These are phyloP conservation scores for Coemansia interrupta DNA, from an alignment of 192 early-diverging fungal genomes.

Conservation along the genomic window DNA sequence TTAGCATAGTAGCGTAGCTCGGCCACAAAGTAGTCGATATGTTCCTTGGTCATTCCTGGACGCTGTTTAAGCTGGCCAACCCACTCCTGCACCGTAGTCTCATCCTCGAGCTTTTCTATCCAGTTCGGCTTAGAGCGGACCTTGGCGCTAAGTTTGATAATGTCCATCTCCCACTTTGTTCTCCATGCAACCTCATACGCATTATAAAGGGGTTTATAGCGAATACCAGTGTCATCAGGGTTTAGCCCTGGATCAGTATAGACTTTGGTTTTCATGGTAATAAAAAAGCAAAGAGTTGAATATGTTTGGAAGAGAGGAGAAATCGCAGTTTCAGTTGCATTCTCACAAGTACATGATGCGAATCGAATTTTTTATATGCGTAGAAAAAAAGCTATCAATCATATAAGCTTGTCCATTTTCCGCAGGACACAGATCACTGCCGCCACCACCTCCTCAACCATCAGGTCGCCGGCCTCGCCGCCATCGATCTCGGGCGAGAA, in stretches of 20 bases:
- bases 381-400: conserved; percentile 8
- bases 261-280: neutral
- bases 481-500: conserved; percentile 57
- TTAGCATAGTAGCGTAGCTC: neutral
- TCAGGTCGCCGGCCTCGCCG: conserved; percentile 46
- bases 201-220: too few species aligned
- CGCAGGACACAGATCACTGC: conserved; percentile 82
- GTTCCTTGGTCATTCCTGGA: neutral
- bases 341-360: too few species aligned
- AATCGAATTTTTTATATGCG: neutral
- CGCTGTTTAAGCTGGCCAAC: neutral
- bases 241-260: too few species aligned
- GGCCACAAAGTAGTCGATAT: neutral
- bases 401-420: conserved; percentile 84
- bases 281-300: too few species aligned
- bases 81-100: neutral
- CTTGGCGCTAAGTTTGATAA: neutral
- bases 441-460: conserved; percentile 67
- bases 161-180: neutral
- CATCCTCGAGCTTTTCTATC: neutral
- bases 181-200: neutral
- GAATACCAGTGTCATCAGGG: too few species aligned
- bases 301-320: too few species aligned
- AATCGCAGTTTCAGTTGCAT: too few species aligned
- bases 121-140: neutral